Conservation (phyloP, 768 basidiomycete genomes). For the Tephrocybe sp. region DNA sequence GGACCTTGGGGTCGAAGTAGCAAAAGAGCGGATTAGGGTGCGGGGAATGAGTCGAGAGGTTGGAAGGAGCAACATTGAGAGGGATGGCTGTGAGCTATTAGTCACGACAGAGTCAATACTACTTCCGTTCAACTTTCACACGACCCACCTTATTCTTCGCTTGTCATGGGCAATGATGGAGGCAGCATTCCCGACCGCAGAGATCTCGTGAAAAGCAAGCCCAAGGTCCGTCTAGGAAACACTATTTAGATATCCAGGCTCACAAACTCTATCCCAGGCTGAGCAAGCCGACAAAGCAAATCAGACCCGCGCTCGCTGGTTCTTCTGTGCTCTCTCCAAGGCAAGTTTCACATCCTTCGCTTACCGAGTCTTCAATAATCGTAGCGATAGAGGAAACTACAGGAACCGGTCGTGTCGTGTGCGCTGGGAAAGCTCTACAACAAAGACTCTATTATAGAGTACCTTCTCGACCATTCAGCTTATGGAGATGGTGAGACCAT, state of each 20-base stretch:
- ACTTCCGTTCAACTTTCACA: too few relatives aligned
- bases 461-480: conserved; percentile 74
- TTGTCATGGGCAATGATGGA: conserved; percentile 82
- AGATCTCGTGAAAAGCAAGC: conserved; percentile 72
- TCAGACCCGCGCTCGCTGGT: conserved; percentile 84
- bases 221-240: conserved; percentile 51
- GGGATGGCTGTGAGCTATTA: not conserved
- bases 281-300: conserved; percentile 92
- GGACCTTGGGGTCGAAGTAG: conserved; percentile 22
- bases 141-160: not conserved
- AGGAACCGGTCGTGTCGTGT: conserved; percentile 89
- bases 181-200: conserved; percentile 85
- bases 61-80: conserved; percentile 10
- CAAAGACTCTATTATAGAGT: conserved; percentile 92
- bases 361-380: not conserved
- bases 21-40: conserved; percentile 26
- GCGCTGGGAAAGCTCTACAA: conserved; percentile 94
- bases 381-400: conserved; percentile 64
- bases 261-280: conserved; percentile 41
- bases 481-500: conserved; percentile 93
- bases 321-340: conserved; percentile 95
- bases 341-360: conserved; percentile 37
- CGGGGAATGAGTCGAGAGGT: not conserved
- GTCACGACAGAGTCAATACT: too few relatives aligned
- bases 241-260: too few relatives aligned